These are phyloP conservation scores for Leptographium lundbergii DNA, from an alignment of 2,329 filamentous ascomycete species.

Conservation along the genomic window DNA sequence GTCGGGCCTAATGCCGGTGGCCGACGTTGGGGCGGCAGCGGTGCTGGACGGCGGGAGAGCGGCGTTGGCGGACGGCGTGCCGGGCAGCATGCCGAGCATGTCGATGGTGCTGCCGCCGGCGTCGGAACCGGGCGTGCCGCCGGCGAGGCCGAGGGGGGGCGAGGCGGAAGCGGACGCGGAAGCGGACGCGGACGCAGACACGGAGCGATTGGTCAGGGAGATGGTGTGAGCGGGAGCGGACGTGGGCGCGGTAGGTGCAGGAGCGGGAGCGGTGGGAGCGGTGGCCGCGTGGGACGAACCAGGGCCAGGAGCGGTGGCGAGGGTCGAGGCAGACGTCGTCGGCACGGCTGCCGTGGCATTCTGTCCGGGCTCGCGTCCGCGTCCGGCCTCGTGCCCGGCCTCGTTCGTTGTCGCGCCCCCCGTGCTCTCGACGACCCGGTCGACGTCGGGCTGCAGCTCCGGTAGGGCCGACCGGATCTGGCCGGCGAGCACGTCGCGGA, in stretches of 20 bases:
- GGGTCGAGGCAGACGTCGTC: background rate
- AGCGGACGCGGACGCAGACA: background rate
- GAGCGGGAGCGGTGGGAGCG: background rate
- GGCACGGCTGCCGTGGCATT: background rate
- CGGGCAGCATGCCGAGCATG: conserved; percentile 11
- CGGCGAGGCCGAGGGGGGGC: background rate
- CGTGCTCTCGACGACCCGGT: conserved; percentile 32
- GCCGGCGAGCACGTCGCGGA: conserved; percentile 49
- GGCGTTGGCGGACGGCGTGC: conserved; percentile 5
- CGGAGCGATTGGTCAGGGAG: background rate
- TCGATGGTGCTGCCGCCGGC: conserved; percentile 3
- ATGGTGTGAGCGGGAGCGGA: background rate
- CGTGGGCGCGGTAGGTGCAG: background rate
- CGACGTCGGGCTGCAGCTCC: conserved; percentile 42
- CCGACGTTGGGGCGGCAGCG: background rate
- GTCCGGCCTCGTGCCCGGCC: background rate
- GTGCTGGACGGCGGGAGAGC: background rate
- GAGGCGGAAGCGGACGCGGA: background rate
- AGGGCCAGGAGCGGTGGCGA: background rate
- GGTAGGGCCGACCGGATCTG: conserved; percentile 46
- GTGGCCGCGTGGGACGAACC: too few relatives aligned
- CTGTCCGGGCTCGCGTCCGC: background rate
- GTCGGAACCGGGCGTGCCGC: background rate
- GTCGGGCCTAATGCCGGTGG: background rate
- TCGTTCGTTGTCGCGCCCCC: too few relatives aligned